Conservation (phyloP, 1,284 basidiomycete genomes). For the Dichomitus squalens region DNA sequence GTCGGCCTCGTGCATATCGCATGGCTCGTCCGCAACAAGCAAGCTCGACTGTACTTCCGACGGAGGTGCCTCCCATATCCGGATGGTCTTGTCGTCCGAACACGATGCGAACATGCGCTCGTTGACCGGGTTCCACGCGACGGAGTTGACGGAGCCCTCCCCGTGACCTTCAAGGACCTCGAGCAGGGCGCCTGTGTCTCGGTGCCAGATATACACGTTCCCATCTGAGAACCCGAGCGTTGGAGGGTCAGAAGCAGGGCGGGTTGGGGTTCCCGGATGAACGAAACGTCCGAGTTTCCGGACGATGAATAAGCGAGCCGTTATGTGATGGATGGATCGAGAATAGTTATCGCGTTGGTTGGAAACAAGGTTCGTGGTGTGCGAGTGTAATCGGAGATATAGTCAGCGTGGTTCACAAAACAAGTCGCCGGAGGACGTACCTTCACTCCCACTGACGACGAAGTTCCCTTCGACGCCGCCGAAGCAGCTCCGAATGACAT, state of each 20-base stretch:
- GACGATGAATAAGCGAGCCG: not conserved
- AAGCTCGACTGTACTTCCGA: conserved; percentile 23
- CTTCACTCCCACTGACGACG: conserved; percentile 93
- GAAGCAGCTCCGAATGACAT: conserved; percentile 92
- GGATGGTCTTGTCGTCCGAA: conserved; percentile 85
- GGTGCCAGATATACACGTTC: conserved; percentile 95
- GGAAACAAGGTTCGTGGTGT: not conserved
- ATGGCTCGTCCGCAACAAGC: conserved; percentile 15
- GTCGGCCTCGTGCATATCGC: conserved; percentile 17
- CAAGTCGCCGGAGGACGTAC: conserved; percentile 44
- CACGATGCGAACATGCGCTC: conserved; percentile 92
- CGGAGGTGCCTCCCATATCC: conserved; percentile 78
- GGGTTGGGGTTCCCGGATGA: not conserved
- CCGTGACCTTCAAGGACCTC: conserved; percentile 88
- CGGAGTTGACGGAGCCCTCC: conserved; percentile 88
- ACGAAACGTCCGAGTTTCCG: not conserved
- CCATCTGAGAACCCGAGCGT: conserved; percentile 57
- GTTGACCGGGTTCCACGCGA: conserved; percentile 93
- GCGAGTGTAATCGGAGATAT: not conserved
- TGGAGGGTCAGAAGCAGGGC: conserved; percentile 4
- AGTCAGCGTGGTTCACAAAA: not conserved
- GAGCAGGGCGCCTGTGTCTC: conserved; percentile 79
- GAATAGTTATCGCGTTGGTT: not conserved
- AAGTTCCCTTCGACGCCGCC: conserved; percentile 92
- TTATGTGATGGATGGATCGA: not conserved